A percentile compares a stretch with the other conserved stretches of the same genome.
Conservation (phyloP, 225 moss, liverwort and hornwort species). For the Marchantia paleacea region DNA sequence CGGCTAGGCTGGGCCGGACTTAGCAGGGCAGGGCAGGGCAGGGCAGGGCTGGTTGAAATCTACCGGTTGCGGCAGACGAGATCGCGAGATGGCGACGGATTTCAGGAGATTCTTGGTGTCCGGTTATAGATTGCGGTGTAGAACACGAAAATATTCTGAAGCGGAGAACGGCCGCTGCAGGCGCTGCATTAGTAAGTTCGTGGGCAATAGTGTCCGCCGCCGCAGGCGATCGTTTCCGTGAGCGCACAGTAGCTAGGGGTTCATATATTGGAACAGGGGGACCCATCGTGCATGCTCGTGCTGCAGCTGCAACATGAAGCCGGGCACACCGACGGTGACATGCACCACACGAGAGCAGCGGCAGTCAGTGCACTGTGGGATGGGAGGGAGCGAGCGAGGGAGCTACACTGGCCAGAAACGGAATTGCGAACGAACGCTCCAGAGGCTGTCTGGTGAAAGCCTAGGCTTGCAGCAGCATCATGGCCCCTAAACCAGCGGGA, state of each 20-base stretch:
- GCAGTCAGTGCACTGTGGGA: background rate
- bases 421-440: background rate
- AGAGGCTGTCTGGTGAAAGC: no score
- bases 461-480: no score
- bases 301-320: background rate
- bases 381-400: background rate
- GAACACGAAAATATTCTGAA: background rate
- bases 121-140: background rate
- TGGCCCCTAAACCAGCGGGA: background rate
- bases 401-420: no score
- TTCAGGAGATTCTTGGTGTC: background rate
- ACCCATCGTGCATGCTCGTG: slow-evolving; percentile 4
- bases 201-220: slow-evolving; percentile 5
- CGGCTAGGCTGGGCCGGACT: background rate
- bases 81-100: background rate
- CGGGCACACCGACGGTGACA: background rate
- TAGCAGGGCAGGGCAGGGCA: background rate
- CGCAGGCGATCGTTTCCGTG: slow-evolving; percentile 14
- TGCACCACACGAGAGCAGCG: background rate
- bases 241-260: background rate
- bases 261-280: background rate
- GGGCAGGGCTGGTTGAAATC: background rate
- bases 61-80: background rate
- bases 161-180: background rate
- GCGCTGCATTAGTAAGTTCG: background rate